phyloP scores from a whole-genome alignment of 345 rosid species.

The Gossypium rotundifolium region DNA sequence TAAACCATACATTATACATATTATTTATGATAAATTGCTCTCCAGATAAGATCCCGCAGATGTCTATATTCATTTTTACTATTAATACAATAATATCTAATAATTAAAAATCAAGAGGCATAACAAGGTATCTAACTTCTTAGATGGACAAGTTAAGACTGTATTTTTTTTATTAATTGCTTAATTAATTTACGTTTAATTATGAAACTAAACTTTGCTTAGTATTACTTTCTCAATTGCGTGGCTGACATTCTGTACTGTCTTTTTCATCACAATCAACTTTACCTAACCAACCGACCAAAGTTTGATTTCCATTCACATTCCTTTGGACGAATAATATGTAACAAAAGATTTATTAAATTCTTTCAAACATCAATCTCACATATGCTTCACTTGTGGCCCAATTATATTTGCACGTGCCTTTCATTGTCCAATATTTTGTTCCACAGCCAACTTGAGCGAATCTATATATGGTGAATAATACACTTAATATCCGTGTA shows the following conservation, averaged over 20 bases:
- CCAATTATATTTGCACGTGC: conserved; percentile 2
- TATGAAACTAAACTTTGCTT: conserved; percentile 1
- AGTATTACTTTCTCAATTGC: conserved; percentile 14
- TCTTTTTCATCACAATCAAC: conserved; percentile 4
- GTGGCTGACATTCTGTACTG: background rate
- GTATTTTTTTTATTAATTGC: background rate
- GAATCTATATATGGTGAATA: background rate
- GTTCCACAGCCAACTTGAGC: background rate
- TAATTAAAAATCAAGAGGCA: no score
- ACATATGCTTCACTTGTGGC: background rate
- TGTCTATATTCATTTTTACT: no score
- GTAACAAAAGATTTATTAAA: no score
- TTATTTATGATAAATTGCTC: no score
- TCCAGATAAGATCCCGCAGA: no score
- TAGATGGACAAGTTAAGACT: background rate
- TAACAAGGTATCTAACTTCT: no score
- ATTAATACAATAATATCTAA: no score
- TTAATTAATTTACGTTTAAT: background rate
- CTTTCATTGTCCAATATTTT: background rate
- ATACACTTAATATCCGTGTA: no score
- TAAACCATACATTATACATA: no score
- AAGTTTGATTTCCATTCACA: background rate
- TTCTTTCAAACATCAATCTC: no score
- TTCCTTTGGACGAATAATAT: background rate
- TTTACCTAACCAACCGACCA: conserved; percentile 39